Base-by-base conservation (phyloP, 176 grass and related monocot species). In the Puccinellia tenuiflora region DNA sequence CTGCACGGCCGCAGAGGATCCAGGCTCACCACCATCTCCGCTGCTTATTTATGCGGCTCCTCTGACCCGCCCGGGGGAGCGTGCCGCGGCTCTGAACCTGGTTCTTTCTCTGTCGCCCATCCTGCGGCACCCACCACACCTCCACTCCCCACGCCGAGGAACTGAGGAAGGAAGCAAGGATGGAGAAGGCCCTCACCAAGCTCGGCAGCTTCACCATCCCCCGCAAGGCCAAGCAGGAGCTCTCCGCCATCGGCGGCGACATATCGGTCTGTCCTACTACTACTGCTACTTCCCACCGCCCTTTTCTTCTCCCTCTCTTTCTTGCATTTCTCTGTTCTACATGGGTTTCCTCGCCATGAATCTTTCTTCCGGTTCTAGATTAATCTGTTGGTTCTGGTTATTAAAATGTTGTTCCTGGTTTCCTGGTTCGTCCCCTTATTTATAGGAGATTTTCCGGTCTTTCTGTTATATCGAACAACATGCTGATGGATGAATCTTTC, bases 221-320 rank as follows among this genome's bases (percentile, higher is more conserved):
- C 39, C 85, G 84, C 80, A 99, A 96, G 71, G 96, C 96, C 80
- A 99, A 99, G 87, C 81, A 95, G 84, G 96, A 99, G 87, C 90
- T 99, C 87, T 84, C 93, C 69, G 91, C 96, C 87, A 99, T 99
- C 77, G 90, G 96, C 59, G 96, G 63, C 39, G 96, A 99, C 78
- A 76, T 99, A 75, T 96, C 96, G 45, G 96, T 99, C 64, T 89
- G 94, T 79, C 16, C 6, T 33, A 48, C 15, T 17, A 3, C 14
- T 37, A 5, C 38, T 37, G 3, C 38, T 7, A 5, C 30, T 22
- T 8, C 15, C 17, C 3, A 9, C 28, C 3, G 12, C 28, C 3
- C 43, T 2, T 13, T 24, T 52, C 15, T 38, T 20, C 17, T 17
- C 15, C 18, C 22, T 18, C 12, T 20, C n/a, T 15, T 60, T 15